Conservation (phyloP, 768 basidiomycete species). For the Jaapia argillacea region DNA sequence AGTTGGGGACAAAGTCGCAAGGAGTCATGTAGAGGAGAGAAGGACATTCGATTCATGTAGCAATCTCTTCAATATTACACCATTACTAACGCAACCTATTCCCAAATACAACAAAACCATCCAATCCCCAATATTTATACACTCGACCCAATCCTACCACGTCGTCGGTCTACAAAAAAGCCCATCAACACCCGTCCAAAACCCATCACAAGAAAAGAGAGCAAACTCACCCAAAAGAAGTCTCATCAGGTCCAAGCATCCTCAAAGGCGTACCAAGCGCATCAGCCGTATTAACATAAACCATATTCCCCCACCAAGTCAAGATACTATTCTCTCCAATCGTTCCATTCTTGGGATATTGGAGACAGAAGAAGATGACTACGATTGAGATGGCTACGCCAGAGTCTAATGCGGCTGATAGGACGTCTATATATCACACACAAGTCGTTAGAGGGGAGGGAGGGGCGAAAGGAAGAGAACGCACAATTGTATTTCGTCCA, state of each 20-base stretch:
- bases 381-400: conserved; percentile 13
- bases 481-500: conserved; percentile 32
- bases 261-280: conserved; percentile 15
- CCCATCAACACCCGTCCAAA: no score
- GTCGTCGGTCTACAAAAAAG: no score
- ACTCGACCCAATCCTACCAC: no score
- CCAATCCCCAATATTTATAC: no score
- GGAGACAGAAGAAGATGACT: conserved; percentile 22
- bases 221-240: conserved; percentile 8
- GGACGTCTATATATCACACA: conserved; percentile 9
- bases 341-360: conserved; percentile 21
- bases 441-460: neutral
- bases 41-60: no score
- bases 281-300: conserved; percentile 21
- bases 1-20: no score
- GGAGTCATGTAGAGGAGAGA: no score
- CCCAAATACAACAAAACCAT: no score
- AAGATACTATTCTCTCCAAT: conserved; percentile 24
- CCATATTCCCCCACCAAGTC: conserved; percentile 29
- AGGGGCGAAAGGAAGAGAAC: conserved; percentile 10
- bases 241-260: conserved; percentile 10
- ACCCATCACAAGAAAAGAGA: no score
- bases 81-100: no score
- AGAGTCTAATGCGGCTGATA: conserved; percentile 22
- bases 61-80: no score